phyloP scores from a whole-genome alignment of 2,329 filamentous ascomycete genomes.

The Cladophialophora carrionii region DNA sequence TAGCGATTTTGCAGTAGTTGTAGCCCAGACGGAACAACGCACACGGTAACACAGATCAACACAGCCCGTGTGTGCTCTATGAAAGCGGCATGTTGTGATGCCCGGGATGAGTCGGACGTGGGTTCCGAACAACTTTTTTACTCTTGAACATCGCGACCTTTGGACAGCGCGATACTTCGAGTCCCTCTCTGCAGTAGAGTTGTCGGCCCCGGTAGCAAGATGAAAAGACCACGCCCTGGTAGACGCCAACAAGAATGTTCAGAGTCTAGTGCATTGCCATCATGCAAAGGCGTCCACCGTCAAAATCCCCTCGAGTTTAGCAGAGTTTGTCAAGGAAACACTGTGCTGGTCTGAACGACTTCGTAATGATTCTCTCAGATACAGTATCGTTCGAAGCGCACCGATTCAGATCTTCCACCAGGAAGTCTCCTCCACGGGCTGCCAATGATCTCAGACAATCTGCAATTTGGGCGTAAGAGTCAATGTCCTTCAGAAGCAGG shows the following conservation, averaged over 20 bases:
- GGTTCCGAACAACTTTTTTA: too few species aligned
- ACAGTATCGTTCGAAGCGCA: constrained; percentile 30
- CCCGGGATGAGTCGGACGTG: too few species aligned
- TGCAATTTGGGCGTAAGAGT: constrained; percentile 36
- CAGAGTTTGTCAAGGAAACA: constrained; percentile 26
- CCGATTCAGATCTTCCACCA: constrained; percentile 35
- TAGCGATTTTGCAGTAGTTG: too few species aligned
- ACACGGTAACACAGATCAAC: too few species aligned
- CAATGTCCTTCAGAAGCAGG: neutral
- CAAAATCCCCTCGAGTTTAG: neutral
- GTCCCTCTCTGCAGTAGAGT: too few species aligned
- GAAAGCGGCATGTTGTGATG: too few species aligned
- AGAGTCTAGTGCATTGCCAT: neutral
- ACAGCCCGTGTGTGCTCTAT: too few species aligned
- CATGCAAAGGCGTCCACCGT: neutral
- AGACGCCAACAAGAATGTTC: neutral
- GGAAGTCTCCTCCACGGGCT: constrained; percentile 32
- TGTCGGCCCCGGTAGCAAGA: constrained; percentile 15
- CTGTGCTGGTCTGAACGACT: constrained; percentile 26
- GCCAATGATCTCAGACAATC: constrained; percentile 36
- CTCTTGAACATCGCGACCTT: too few species aligned
- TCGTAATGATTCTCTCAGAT: constrained; percentile 17
- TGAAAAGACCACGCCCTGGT: neutral
- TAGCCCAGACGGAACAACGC: too few species aligned
- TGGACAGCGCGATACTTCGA: too few species aligned